Conservation (phyloP, 2,329 filamentous ascomycete species). For the Colletotrichum noveboracense region DNA sequence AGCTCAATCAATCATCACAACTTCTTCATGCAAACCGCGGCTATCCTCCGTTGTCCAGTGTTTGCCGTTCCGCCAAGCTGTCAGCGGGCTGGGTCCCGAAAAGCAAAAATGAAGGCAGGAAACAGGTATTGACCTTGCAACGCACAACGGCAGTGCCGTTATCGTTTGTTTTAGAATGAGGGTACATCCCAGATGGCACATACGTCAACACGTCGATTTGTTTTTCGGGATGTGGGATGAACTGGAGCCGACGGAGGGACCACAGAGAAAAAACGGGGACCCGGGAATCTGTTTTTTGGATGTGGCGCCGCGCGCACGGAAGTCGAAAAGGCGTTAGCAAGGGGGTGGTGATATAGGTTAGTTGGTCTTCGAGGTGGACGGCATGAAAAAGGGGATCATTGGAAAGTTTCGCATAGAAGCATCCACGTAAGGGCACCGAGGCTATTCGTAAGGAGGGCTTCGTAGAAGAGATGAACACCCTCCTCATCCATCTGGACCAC, state of each 20-base stretch:
- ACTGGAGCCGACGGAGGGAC: background rate
- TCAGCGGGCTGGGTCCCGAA: background rate
- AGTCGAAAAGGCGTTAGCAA: background rate
- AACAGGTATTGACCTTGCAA: background rate
- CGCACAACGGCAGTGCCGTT: background rate
- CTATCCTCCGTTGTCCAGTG: background rate
- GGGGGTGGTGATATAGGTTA: background rate
- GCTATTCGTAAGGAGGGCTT: background rate
- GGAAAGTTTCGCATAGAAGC: background rate
- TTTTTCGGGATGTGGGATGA: constrained; percentile 10
- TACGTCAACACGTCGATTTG: background rate
- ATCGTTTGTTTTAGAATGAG: background rate
- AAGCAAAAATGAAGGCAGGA: background rate
- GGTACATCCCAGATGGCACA: background rate
- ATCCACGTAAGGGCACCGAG: background rate
- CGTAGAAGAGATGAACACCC: background rate
- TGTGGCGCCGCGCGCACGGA: background rate
- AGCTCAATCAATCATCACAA: background rate
- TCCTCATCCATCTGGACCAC: background rate
- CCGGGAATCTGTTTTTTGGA: background rate
- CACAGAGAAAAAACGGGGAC: background rate
- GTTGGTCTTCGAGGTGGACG: background rate
- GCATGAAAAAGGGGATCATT: background rate
- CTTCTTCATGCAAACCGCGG: background rate
- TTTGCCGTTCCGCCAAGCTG: background rate